phyloP scores from a whole-genome alignment of 768 basidiomycete genomes.

The Psilocybe subaeruginosa region DNA sequence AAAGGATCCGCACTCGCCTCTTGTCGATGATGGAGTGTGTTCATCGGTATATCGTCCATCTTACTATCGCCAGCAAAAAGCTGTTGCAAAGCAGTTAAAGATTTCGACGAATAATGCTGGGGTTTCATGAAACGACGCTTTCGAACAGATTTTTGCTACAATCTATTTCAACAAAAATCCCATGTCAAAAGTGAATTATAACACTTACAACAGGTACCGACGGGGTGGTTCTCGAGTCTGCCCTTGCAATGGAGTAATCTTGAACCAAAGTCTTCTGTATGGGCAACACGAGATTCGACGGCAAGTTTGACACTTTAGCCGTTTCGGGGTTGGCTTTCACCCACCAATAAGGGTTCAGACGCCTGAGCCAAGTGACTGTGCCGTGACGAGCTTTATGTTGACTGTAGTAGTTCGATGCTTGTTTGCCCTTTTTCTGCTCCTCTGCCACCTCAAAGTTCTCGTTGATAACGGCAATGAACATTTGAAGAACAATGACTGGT shows the following conservation, averaged over 20 bases:
- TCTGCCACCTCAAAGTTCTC: conserved; percentile 95
- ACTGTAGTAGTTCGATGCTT: conserved; percentile 71
- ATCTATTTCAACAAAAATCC: not conserved
- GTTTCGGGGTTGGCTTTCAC: conserved; percentile 73
- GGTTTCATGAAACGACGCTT: conserved; percentile 35
- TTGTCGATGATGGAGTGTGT: conserved; percentile 49
- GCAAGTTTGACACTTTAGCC: conserved; percentile 70
- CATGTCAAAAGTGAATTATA: not conserved
- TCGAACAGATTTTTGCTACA: conserved; percentile 28
- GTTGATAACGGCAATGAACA: conserved; percentile 98
- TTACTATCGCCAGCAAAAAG: conserved; percentile 63
- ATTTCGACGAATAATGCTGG: conserved; percentile 57
- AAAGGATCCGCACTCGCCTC: conserved; percentile 30
- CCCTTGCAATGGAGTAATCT: conserved; percentile 46
- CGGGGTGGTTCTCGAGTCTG: conserved; percentile 16
- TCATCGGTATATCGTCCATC: conserved; percentile 60
- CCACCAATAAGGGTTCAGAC: conserved; percentile 89
- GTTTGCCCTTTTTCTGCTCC: conserved; percentile 82
- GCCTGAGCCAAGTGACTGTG: conserved; percentile 66
- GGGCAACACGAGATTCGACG: conserved; percentile 75
- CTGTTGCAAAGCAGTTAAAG: conserved; percentile 61
- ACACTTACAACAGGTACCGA: conserved; percentile 14
- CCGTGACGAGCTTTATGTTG: conserved; percentile 57
- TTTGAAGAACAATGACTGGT: conserved; percentile 86
- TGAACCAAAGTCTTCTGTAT: conserved; percentile 78